Evolutionary conservation across 2,329 filamentous ascomycete species (phyloP).

Genomic region (Pezicula neosporulosa): DNA sequence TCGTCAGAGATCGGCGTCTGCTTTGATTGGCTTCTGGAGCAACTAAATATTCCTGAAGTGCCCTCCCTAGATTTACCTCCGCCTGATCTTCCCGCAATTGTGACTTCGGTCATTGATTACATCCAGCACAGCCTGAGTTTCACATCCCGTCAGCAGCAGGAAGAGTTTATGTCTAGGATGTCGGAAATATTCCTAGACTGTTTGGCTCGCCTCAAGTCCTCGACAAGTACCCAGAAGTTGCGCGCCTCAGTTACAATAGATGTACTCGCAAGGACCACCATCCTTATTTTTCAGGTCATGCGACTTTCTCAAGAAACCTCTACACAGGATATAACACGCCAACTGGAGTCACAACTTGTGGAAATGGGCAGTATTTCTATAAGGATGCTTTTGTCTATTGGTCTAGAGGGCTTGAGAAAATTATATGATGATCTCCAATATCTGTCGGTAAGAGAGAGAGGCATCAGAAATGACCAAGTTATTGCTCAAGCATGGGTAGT

Average conservation of each 20-base stretch:
- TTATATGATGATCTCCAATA: conserved; percentile 47
- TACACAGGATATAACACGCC: conserved; percentile 21
- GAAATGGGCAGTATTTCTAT: conserved; percentile 36
- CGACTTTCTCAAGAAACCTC: conserved; percentile 34
- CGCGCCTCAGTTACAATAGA: conserved; percentile 8
- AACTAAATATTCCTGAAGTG: conserved; percentile 18
- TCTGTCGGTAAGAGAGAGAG: conserved; percentile 43
- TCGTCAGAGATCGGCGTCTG: conserved; percentile 61
- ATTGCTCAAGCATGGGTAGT: conserved; percentile 54
- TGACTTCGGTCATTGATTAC: conserved; percentile 24
- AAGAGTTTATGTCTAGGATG: conserved; percentile 24
- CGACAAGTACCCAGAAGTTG: background rate
- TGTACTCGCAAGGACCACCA: conserved; percentile 18
- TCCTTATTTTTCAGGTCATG: conserved; percentile 36
- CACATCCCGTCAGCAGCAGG: conserved; percentile 5
- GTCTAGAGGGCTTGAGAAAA: conserved; percentile 39
- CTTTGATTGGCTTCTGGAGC: conserved; percentile 55
- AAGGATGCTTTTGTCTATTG: conserved; percentile 37
- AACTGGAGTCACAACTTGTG: conserved; percentile 47
- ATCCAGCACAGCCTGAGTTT: conserved; percentile 22
- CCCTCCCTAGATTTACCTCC: background rate
- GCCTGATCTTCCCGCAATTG: conserved; percentile 8
- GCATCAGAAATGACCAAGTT: conserved; percentile 45
- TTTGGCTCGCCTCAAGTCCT: conserved; percentile 11
- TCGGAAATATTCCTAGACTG: conserved; percentile 23